Base-by-base conservation (phyloP, 2,329 filamentous ascomycete species). In the Phialophora tarda region DNA sequence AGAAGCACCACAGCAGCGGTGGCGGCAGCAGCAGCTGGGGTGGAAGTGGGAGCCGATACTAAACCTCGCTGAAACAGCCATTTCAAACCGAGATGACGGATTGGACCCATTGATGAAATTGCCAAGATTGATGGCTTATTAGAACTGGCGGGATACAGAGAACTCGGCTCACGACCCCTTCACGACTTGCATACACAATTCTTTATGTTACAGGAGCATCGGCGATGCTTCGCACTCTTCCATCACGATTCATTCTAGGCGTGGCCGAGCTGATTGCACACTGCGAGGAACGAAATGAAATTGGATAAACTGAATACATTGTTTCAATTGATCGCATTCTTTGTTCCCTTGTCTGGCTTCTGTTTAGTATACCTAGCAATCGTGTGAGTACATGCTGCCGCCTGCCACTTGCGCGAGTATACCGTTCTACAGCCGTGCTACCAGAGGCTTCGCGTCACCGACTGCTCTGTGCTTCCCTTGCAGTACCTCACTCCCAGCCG, bases 1-100 rank as follows among this genome's bases (percentile, higher is more conserved):
- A 77, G 72, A 74, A 78, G 38, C 62, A 73, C 30, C 32, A 59
- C 44, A 66, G 62, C 61, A 67, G 62, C 59, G 48, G 62, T 17
- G 56, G 62, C 50, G 51, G 62, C n/a, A 53, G 62, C 50, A 72
- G 70, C 71, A 68, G 68, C 62, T 70, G 71, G 68, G 69, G 71
- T 50, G 71, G 70, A 17, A 63, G 66, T 51, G 71, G 71, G 23
- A 66, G 66, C 62, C 63, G 63, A 59, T 71, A 65, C 44, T 71
- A 69, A 41, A 53, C 24, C 23, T 21, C 23, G 24, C 10, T 10
- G 48, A 11, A 41, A n/a, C 32, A 7, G 47, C 11, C 47, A 11
- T 24, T 23, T 6, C 23, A 23, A 28, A 8, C 30, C 5, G 10
- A 26, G 23, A 32, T 48, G n/a, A 50, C 41, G 17, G 57, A 14